A percentile compares a stretch with the other conserved stretches of the same genome.
These are phyloP conservation scores for Moricandia moricandioides DNA, from an alignment of 345 rosid genomes.

Conservation along the genomic window DNA sequence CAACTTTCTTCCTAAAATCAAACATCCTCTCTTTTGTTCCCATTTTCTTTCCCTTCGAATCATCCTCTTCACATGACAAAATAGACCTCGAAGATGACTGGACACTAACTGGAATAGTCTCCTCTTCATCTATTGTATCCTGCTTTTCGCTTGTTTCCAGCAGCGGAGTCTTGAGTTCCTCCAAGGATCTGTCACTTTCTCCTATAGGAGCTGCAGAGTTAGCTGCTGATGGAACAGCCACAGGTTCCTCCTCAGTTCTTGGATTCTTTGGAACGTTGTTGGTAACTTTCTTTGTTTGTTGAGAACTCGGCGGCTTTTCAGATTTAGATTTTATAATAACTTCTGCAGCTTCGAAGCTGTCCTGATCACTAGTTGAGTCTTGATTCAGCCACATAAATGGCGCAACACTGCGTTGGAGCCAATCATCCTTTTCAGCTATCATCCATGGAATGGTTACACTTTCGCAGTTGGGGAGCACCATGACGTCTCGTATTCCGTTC, in stretches of 20 bases:
- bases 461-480: constrained; percentile 93
- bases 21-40: constrained; percentile 74
- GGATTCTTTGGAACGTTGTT: constrained; percentile 21
- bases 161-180: constrained; percentile 58
- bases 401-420: constrained; percentile 71
- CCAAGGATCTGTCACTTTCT: constrained; percentile 38
- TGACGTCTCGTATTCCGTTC: constrained; percentile 61
- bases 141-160: constrained; percentile 38
- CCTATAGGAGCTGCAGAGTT: constrained; percentile 27
- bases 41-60: constrained; percentile 50
- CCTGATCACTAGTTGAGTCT: constrained; percentile 47
- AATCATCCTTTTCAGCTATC: constrained; percentile 86
- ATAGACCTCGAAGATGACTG: constrained; percentile 9
- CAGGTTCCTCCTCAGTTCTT: constrained; percentile 16
- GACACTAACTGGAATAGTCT: not conserved
- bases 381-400: constrained; percentile 84
- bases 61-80: constrained; percentile 48
- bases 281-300: constrained; percentile 35
- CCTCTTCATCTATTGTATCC: constrained; percentile 21
- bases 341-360: constrained; percentile 34
- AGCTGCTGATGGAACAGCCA: constrained; percentile 16
- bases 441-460: constrained; percentile 74
- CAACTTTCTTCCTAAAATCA: constrained; percentile 82
- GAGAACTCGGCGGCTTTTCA: constrained; percentile 33
- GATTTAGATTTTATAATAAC: constrained; percentile 41